Base-by-base conservation (phyloP, 805 yeast genomes). In the Zygotorulaspora danielsina region DNA sequence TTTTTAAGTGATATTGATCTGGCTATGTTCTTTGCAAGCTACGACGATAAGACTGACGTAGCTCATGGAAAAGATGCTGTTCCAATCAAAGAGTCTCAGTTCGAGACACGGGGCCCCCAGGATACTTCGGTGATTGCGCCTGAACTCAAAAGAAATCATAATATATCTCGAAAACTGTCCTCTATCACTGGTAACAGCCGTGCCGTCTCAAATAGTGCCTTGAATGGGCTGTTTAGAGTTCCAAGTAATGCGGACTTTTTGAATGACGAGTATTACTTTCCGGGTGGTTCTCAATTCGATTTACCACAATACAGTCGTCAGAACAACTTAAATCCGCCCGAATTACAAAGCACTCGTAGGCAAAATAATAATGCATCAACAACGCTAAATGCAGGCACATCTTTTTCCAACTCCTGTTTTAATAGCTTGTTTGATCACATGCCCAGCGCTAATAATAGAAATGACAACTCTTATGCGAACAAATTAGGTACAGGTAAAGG, bases 201-300 rank as follows among this genome's bases (percentile, higher is more conserved):
- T 5, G 19, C 9, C 10, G 36, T 35, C 3, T 34, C 38, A n/a
- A 29, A 18, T 9, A 24, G 10, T 16, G 42, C 17, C 5, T 32
- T 50, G 12, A 55, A 54, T 16, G 56, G 55, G 7, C 40, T 55
- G 11, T 54, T 55, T 40, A 46, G 46, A 19, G 55, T 54, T 6
- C 59, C 59, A 21, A 56, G 59, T 34, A 51, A 42, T 20, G 49
- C 49, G n/a, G 55, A 56, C 34, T 49, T 50, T 19, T 36, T 52
- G 32, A 45, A 45, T 36, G 57, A 52, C 25, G 51, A 49, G 24
- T 46, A 48, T 18, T 43, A 40, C 19, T 31, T 41, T n/a, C 44
- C 49, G 3, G 50, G 46, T 3, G 42, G 41, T 4, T 52, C 57
- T 7, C 53, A 48, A 33, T 32, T 46, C 32, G 44, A 46, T 32